Conservation (phyloP, 441 rosid species). For the Bocquillonia castaneifolia region DNA sequence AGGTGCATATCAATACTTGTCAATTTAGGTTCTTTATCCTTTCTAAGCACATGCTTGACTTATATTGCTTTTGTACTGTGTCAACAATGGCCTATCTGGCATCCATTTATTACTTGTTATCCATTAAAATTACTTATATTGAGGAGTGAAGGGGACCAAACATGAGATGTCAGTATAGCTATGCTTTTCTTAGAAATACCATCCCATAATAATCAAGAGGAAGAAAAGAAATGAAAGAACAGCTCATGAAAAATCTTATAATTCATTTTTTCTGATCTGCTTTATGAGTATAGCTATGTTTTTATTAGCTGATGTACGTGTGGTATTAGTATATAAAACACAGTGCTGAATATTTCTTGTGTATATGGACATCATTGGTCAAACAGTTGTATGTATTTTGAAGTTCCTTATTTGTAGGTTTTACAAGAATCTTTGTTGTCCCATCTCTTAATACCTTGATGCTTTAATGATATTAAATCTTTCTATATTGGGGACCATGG, state of each 20-base stretch:
- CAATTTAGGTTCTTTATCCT: conserved; percentile 9
- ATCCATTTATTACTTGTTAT: background rate
- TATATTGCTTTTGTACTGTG: background rate
- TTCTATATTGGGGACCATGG: background rate
- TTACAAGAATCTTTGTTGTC: background rate
- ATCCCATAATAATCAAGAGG: background rate
- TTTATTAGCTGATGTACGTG: background rate
- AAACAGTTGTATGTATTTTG: background rate
- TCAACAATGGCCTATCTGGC: background rate
- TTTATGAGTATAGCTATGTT: background rate
- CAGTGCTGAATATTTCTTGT: background rate
- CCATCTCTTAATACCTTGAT: background rate
- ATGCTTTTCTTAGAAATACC: too few relatives aligned
- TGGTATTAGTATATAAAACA: background rate
- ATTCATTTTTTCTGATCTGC: background rate
- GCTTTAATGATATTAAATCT: background rate
- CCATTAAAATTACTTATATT: background rate
- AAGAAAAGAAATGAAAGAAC: background rate
- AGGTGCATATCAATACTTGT: conserved; percentile 39
- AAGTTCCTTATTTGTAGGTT: background rate
- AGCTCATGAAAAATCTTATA: background rate
- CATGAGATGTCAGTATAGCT: background rate
- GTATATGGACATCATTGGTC: background rate
- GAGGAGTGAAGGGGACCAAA: background rate
- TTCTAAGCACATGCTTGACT: background rate